phyloP scores from a whole-genome alignment of 78 protist species.

The Bigelowiella natans region DNA sequence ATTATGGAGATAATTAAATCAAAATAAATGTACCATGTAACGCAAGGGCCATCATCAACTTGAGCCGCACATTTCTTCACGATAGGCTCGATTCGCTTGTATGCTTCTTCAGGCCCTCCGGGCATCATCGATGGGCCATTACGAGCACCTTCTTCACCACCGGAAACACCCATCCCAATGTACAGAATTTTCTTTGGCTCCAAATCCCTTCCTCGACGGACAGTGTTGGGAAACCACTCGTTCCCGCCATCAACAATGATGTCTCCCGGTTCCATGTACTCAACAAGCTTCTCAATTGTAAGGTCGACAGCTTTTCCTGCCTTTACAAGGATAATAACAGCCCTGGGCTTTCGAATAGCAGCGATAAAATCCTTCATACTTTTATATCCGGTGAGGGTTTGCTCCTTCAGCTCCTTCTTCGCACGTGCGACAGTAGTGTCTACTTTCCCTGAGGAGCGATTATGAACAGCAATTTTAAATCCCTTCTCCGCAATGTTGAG shows the following conservation, averaged over 20 bases:
- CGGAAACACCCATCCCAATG: slow-evolving; percentile 88
- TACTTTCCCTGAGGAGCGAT: slow-evolving; percentile 36
- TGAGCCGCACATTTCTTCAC: slow-evolving; percentile 8
- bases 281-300: slow-evolving; percentile 41
- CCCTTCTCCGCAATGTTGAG: slow-evolving; percentile 84
- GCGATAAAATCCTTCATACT: slow-evolving; percentile 50
- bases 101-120: slow-evolving; percentile 75
- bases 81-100: slow-evolving; percentile 50
- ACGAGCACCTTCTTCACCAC: slow-evolving; percentile 96
- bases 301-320: slow-evolving; percentile 76
- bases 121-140: slow-evolving; percentile 94
- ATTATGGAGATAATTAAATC: no score
- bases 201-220: slow-evolving; percentile 52
- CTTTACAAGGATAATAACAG: slow-evolving; percentile 70
- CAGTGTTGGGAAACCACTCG: slow-evolving; percentile 61
- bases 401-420: slow-evolving; percentile 13
- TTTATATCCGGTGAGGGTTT: slow-evolving; percentile 42
- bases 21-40: neutral
- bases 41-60: slow-evolving; percentile 4
- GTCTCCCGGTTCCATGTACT: slow-evolving; percentile 24
- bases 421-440: slow-evolving; percentile 16
- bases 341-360: slow-evolving; percentile 63
- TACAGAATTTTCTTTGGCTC: slow-evolving; percentile 53
- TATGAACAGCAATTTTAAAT: slow-evolving; percentile 55
- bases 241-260: slow-evolving; percentile 76